Conservation (phyloP, 176 grass and related monocot species). For the Rhipidocladum racemiflorum region DNA sequence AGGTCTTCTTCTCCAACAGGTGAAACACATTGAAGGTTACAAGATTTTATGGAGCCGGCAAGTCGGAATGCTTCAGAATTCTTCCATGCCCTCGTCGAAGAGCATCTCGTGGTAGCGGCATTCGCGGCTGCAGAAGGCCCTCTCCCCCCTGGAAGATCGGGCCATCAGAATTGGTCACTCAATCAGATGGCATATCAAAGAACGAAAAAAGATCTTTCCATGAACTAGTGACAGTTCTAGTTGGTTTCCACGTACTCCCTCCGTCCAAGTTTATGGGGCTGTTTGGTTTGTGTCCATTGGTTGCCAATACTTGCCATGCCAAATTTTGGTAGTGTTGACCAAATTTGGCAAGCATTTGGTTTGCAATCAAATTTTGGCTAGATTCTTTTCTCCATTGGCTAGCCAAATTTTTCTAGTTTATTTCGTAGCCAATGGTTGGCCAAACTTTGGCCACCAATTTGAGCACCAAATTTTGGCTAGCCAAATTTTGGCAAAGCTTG, state of each 20-base stretch:
- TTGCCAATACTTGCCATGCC: too few species aligned
- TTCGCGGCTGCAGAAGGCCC: constrained; percentile 63
- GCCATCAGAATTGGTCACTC: neutral
- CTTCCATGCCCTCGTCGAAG: constrained; percentile 35
- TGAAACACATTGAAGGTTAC: neutral
- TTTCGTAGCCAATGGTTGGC: too few species aligned
- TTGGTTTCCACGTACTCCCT: neutral
- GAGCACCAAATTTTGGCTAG: too few species aligned
- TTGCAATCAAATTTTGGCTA: too few species aligned
- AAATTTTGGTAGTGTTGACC: too few species aligned
- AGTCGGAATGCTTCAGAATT: neutral
- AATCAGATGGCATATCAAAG: neutral
- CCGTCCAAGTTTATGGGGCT: too few species aligned
- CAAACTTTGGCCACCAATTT: too few species aligned
- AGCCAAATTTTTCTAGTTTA: too few species aligned
- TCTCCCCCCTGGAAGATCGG: constrained; percentile 50
- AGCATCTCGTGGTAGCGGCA: constrained; percentile 62
- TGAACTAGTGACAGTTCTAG: neutral
- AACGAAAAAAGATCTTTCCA: neutral
- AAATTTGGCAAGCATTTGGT: too few species aligned
- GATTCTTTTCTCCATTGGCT: too few species aligned
- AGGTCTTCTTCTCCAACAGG: neutral
- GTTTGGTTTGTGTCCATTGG: too few species aligned
- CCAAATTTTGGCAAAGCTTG: too few species aligned
- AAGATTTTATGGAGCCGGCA: neutral